Evolutionary conservation across 352 stramenopile species (phyloP), one percentile per base, ranked within the genome.

Genomic region (Phytophthora constricta): DNA sequence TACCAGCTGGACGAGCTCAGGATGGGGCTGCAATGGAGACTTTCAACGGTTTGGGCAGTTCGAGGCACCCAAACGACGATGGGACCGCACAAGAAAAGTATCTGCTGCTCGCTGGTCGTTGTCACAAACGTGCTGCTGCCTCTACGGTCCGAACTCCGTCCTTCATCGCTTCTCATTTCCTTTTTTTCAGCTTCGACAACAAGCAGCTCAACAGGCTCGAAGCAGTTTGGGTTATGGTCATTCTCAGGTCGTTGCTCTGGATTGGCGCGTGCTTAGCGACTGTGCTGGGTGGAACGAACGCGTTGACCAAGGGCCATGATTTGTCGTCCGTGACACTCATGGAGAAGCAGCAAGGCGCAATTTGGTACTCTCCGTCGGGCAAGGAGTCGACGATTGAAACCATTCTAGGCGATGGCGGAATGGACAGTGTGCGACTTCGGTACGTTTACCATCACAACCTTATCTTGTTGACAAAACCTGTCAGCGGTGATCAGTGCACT

Each of bases 361-460:
- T 61, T 10, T 77, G 70, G 70, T 72, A 74, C 28, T 45, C 48
- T 14, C 60, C 60, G 1, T 31, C 33, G 13, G 65, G 65, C 25
- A 74, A 63, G 11, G 52, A 65, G 42, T 34, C 47, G 5, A 33
- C 62, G 3, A 69, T 79, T 34, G 70, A 79, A 33, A 51, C 61
- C 53, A 74, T 77, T 13, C 50, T 77, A 3, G 69, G 65, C 11
- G 50, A 48, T 46, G 65, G 69, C 26, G 69, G 69, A 4, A 77
- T 77, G 69, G 58, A 73, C 46, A 77, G 59, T 20, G 69, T 77
- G 13, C 69, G 69, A 34, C 64, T 77, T n/a, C 69, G 69, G 67
- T 74, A 17, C 27, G 58, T 45, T 26, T 14, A 33, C 19, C 13
- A 7, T 11, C 42, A 25, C 42, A 27, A 22, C 39, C n/a, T 47